These are phyloP conservation scores for Pyrenophora teres DNA, from an alignment of 2,329 filamentous ascomycete species.

Conservation along the genomic window DNA sequence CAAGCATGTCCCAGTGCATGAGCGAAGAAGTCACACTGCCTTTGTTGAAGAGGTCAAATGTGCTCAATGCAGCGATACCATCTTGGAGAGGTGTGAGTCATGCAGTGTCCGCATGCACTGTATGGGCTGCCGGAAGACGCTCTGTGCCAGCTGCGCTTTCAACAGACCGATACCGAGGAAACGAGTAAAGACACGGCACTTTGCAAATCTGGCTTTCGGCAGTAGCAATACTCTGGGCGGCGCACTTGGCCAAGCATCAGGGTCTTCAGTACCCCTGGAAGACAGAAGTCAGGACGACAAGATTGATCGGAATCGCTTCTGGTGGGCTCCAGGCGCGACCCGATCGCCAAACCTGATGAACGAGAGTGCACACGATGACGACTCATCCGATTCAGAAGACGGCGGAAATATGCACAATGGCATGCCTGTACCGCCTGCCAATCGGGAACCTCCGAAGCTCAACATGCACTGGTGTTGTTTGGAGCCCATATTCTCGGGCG, in stretches of 20 bases:
- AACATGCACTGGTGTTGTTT: constrained; percentile 66
- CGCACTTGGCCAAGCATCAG: constrained; percentile 36
- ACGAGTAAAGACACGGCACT: constrained; percentile 46
- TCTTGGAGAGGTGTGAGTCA: constrained; percentile 63
- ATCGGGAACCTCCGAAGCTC: constrained; percentile 53
- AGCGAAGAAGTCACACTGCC: constrained; percentile 57
- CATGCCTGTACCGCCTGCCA: constrained; percentile 41
- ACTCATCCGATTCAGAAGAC: constrained; percentile 47
- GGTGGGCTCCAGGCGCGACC: constrained; percentile 63
- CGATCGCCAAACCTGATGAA: constrained; percentile 64
- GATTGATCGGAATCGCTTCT: constrained; percentile 50
- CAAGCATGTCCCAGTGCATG: constrained; percentile 59
- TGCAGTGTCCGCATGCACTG: constrained; percentile 67
- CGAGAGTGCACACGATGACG: constrained; percentile 51
- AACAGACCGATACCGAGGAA: constrained; percentile 57
- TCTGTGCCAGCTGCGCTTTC: constrained; percentile 64
- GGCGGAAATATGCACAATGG: constrained; percentile 42
- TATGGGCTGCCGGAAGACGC: constrained; percentile 63
- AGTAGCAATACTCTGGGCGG: constrained; percentile 31
- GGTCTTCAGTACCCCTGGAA: constrained; percentile 32
- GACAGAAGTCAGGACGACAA: constrained; percentile 28
- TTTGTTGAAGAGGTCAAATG: constrained; percentile 61
- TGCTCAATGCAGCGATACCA: constrained; percentile 58
- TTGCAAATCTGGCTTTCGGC: constrained; percentile 44
- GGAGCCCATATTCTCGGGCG: constrained; percentile 63